Evolutionary conservation across 495 filamentous ascomycete genomes (phyloP), one percentile per base, ranked within the genome.

Genomic region (Xylaria grammica): DNA sequence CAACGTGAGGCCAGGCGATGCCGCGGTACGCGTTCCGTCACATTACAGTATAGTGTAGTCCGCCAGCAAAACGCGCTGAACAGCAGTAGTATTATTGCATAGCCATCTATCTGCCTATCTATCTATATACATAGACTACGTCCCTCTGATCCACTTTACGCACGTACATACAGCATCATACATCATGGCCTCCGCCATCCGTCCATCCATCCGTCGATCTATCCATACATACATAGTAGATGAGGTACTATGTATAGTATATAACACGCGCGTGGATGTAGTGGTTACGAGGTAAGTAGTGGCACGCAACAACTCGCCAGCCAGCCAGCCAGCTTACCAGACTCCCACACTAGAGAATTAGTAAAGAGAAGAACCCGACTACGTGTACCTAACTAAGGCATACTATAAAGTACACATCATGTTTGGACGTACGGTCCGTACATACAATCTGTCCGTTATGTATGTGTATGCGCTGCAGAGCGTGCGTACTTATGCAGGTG

Each of bases 21-120:
- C 52, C 52, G 52, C 52, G n/a, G 34, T 42, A 55, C 52, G 52
- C 51, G 52, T 29, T 30, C 48, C n/a, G n/a, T 54, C 51, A 17
- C 20, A 34, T 24, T 13, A 24, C 24, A 29, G 50, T 29, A 52
- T 52, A 17, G 32, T 52, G 1, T 32, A n/a, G n/a, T 26, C 19
- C n/a, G 24, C 29, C 51, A 54, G 49, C 49, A 30, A 51, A 19
- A 51, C 26, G 26, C 30, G n/a, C n/a, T n/a, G n/a, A n/a, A n/a
- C n/a, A n/a, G n/a, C n/a, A n/a, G n/a, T n/a, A n/a, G n/a, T n/a
- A n/a, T n/a, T n/a, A n/a, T n/a, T n/a, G n/a, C n/a, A n/a, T n/a
- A 42, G 8, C 40, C 15, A 42, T 9, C 40, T 42, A 11, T 9
- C 40, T 17, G 17, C 15, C 3, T 17, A 42, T 17, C 17, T 17